phyloP scores from a whole-genome alignment of 805 yeast species.

The Metschnikowia noctiluminum region DNA sequence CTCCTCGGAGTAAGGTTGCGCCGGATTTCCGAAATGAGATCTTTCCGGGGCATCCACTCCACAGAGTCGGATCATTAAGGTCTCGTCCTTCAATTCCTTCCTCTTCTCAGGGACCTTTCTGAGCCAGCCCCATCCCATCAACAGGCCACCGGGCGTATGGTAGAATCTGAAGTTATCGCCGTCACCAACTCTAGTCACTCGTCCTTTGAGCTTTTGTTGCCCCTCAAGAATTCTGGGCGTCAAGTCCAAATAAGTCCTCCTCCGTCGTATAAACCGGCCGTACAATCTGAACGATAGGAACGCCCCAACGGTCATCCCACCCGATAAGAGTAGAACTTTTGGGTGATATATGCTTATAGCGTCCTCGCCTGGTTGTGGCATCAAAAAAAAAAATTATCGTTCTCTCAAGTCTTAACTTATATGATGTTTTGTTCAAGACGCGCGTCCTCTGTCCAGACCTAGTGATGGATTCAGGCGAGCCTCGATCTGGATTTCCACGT shows the following conservation, averaged over 20 bases:
- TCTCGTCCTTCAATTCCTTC: constrained; percentile 52
- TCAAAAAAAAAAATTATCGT: background rate
- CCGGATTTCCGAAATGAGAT: constrained; percentile 89
- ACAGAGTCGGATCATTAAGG: constrained; percentile 77
- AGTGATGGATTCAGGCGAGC: no score
- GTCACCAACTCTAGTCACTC: constrained; percentile 88
- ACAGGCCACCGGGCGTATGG: constrained; percentile 88
- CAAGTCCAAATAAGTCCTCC: constrained; percentile 35
- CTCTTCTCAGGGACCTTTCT: constrained; percentile 57
- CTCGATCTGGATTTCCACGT: no score
- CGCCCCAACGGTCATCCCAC: constrained; percentile 29
- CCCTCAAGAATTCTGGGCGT: constrained; percentile 34
- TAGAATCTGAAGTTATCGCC: constrained; percentile 92
- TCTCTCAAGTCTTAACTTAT: no score
- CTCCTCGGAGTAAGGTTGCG: constrained; percentile 85
- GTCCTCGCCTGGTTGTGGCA: constrained; percentile 1
- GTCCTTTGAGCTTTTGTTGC: constrained; percentile 46
- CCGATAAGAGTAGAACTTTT: constrained; percentile 36
- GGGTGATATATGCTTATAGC: constrained; percentile 28
- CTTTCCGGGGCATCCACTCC: constrained; percentile 98
- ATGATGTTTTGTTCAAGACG: background rate
- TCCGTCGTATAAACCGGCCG: constrained; percentile 31
- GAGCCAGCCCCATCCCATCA: constrained; percentile 94
- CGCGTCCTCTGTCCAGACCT: no score
- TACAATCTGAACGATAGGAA: constrained; percentile 31